These are phyloP conservation scores for Phanerochaete sordida DNA, from an alignment of 768 basidiomycete species.

Conservation along the genomic window DNA sequence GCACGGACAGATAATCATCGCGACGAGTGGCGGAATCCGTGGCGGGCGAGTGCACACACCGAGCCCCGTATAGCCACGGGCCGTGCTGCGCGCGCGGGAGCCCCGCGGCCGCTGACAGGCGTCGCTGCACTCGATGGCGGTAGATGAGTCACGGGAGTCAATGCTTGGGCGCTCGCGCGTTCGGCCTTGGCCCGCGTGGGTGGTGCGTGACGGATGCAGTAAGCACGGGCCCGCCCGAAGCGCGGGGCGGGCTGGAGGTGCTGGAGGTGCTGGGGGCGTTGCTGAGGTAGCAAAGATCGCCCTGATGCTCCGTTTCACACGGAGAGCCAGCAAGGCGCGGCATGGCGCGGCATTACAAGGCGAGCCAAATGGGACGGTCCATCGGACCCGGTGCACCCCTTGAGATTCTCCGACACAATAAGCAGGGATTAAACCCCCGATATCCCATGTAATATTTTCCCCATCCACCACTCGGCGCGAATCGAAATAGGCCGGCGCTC, in stretches of 20 bases:
- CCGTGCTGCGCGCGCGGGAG: no score
- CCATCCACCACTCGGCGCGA: not conserved
- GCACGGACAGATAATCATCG: not conserved
- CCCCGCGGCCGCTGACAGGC: no score
- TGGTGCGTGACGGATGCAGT: not conserved
- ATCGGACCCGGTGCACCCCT: slow-evolving; percentile 2
- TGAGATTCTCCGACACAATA: not conserved
- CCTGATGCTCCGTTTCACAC: not conserved
- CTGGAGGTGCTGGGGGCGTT: not conserved
- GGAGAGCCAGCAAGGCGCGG: not conserved
- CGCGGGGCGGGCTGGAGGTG: not conserved
- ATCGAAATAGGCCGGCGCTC: not conserved
- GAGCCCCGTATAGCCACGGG: not conserved
- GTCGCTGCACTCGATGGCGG: no score
- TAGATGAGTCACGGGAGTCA: no score
- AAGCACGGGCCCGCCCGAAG: not conserved
- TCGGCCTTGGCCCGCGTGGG: no score
- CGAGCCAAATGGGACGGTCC: not conserved
- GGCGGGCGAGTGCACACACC: not conserved
- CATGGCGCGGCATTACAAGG: not conserved
- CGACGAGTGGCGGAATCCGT: not conserved
- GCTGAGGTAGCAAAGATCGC: not conserved
- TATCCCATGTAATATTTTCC: not conserved
- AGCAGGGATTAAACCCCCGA: not conserved
- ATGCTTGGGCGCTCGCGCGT: not conserved